Percentiles rank a stretch among this genome's conserved stretches.
phyloP scores from a whole-genome alignment of 2,329 filamentous ascomycete genomes.

The Cordyceps farinosa region DNA sequence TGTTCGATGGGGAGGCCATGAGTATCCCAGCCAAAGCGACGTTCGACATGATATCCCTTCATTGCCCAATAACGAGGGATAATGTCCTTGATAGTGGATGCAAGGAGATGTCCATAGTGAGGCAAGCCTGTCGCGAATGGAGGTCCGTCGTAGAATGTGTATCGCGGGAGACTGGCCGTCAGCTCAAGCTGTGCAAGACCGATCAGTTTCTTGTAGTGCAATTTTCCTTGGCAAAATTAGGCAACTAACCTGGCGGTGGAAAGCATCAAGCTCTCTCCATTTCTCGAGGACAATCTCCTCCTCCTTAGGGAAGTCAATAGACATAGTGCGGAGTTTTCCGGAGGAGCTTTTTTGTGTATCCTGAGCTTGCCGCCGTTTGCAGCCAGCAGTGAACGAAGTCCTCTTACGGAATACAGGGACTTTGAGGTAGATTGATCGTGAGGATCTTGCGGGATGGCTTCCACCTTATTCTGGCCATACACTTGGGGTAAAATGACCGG shows the following conservation, averaged over 20 bases:
- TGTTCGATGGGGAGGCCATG: conserved; percentile 94
- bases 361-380: background rate
- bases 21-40: conserved; percentile 91
- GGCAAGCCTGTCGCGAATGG: conserved; percentile 71
- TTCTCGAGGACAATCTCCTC: conserved; percentile 79
- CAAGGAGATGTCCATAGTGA: conserved; percentile 71
- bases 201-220: background rate
- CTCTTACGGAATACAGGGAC: background rate
- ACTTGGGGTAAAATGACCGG: background rate
- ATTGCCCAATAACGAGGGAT: conserved; percentile 97
- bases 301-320: conserved; percentile 88
- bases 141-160: conserved; percentile 92
- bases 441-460: background rate
- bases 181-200: conserved; percentile 58
- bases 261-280: conserved; percentile 92
- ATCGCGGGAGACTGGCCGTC: conserved; percentile 75
- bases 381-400: background rate
- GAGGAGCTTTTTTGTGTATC: background rate
- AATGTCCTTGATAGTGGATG: conserved; percentile 95
- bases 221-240: background rate
- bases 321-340: conserved; percentile 50
- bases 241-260: conserved; percentile 67
- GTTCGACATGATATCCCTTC: conserved; percentile 90
- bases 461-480: background rate
- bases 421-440: background rate